Evolutionary conservation across 805 yeast genomes (phyloP).

Genomic region (Ogataea salicorniae): DNA sequence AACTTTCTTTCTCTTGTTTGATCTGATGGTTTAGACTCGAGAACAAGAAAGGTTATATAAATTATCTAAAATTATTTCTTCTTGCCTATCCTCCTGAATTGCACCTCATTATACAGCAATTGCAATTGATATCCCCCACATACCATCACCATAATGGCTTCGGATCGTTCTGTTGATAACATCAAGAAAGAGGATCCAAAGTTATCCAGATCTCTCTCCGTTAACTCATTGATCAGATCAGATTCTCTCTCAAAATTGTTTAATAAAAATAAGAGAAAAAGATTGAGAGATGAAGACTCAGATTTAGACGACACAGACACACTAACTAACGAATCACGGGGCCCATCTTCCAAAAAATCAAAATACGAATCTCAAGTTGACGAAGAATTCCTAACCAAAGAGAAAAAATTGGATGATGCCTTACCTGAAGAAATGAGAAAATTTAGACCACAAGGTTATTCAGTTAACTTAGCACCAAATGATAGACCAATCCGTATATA

Average conservation of each 20-base stretch:
- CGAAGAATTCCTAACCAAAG: conserved; percentile 34
- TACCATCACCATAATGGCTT: conserved; percentile 1
- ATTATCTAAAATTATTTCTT: too few species aligned
- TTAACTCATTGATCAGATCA: conserved; percentile 15
- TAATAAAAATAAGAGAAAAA: conserved; percentile 12
- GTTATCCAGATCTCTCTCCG: conserved; percentile 11
- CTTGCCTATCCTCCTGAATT: too few species aligned
- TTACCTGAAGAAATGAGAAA: conserved; percentile 68
- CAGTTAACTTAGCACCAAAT: conserved; percentile 74
- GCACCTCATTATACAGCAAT: background rate
- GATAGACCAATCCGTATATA: conserved; percentile 89
- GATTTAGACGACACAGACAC: conserved; percentile 7
- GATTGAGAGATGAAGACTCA: conserved; percentile 13
- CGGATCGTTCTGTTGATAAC: conserved; percentile 1
- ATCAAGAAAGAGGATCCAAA: conserved; percentile 4
- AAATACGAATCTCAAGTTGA: conserved; percentile 22
- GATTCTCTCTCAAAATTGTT: conserved; percentile 21
- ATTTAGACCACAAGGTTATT: conserved; percentile 75
- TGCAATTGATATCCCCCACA: background rate
- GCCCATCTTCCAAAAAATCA: conserved; percentile 3
- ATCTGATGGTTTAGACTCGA: background rate
- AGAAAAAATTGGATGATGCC: conserved; percentile 54
- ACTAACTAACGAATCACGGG: conserved; percentile 6
- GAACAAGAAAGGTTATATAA: too few species aligned
- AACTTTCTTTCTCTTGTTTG: too few species aligned